Evolutionary conservation across 2,329 filamentous ascomycete genomes (phyloP), one percentile per base, ranked within the genome.

Genomic region (Juglanconis oblonga): DNA sequence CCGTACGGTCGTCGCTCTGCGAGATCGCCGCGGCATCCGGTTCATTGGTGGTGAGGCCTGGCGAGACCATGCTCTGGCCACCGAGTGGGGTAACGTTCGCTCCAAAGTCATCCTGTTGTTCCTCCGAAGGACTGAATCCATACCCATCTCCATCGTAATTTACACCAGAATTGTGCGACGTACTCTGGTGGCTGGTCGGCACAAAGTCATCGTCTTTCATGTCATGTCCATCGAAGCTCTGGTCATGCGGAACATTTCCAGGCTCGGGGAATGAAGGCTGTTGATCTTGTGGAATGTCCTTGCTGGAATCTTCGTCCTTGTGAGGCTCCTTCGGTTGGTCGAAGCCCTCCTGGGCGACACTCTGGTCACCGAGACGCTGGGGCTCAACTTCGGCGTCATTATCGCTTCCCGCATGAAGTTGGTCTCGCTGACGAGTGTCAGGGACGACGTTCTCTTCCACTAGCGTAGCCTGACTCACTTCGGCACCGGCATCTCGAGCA

Each of bases 81-180:
- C 31, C 33, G 17, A 5, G 24, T 32, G 36, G 42, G 5, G 24
- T 13, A 9, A 33, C 33, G 14, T 40, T 44, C 29, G 32, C 50
- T 29, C 32, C 24, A 1, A 44, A 35, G 24, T 54, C 50, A 40
- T 48, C 9, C 29, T 32, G 33, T 8, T 57, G 51, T n/a, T 57
- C 48, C 14, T 40, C 44, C 14, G 55, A 51, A 11, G 55, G 55
- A 3, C 47, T 52, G 9, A 44, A 31, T 24, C 55, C 58, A 31
- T 57, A 57, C 4, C 53, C 58, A 14, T 60, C 58, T 5, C 58
- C 58, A 4, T 60, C 58, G 33, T 60, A 60, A 13, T 35, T 60
- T 17, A 31, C 29, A 14, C 38, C 38, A 10, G 38, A 42, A 14
- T 2, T 11, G 38, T 10, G n/a, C 10, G 38, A 13, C 10, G 6